These are phyloP conservation scores for Alternaria solani DNA, from an alignment of 2,329 filamentous ascomycete species.

Conservation along the genomic window DNA sequence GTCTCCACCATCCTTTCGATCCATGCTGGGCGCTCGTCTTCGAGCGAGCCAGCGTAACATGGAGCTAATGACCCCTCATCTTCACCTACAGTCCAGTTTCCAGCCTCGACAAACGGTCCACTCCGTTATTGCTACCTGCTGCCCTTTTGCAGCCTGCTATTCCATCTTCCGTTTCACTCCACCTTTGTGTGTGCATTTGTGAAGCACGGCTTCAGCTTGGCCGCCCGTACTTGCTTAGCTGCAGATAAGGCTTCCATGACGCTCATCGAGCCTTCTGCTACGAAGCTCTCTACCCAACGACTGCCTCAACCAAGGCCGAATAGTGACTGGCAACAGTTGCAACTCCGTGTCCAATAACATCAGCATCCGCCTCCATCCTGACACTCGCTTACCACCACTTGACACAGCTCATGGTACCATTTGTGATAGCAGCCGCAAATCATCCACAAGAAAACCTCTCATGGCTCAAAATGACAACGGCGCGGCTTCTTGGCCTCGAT, in stretches of 20 bases:
- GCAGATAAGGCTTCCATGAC: slow-evolving; percentile 30
- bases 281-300: slow-evolving; percentile 9
- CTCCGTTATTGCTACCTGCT: slow-evolving; percentile 13
- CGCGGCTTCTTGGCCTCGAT: slow-evolving; percentile 25
- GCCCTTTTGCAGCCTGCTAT: slow-evolving; percentile 11
- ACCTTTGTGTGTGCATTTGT: slow-evolving; percentile 22
- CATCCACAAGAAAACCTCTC: slow-evolving; percentile 10
- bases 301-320: slow-evolving; percentile 2
- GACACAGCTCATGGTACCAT: background rate
- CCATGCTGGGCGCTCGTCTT: slow-evolving; percentile 20
- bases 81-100: slow-evolving; percentile 15
- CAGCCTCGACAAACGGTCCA: slow-evolving; percentile 20
- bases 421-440: background rate
- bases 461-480: slow-evolving; percentile 42
- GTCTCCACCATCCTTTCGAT: slow-evolving; percentile 25
- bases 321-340: background rate
- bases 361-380: background rate
- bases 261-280: slow-evolving; percentile 17
- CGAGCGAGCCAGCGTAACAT: slow-evolving; percentile 30
- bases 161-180: slow-evolving; percentile 2
- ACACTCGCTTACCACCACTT: slow-evolving; percentile 3
- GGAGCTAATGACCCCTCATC: slow-evolving; percentile 25
- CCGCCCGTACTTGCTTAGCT: slow-evolving; percentile 23
- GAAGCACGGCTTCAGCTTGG: slow-evolving; percentile 26
- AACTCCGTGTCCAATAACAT: background rate